Evolutionary conservation across 2,329 filamentous ascomycete species (phyloP).

Genomic region (Xylariales sp.): DNA sequence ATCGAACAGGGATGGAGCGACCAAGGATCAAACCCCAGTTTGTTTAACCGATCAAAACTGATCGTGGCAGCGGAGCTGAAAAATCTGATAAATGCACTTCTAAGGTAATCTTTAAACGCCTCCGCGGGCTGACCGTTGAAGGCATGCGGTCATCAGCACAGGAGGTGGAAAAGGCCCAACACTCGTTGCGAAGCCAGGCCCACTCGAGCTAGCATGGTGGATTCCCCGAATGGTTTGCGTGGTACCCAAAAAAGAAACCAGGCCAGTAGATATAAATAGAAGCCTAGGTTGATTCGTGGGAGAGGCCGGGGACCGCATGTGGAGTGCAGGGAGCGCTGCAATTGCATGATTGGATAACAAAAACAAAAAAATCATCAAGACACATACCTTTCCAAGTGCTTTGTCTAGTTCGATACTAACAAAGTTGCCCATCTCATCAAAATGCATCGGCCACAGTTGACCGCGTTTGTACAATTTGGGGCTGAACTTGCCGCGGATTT

Average conservation of each 20-base stretch:
- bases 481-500: conserved; percentile 88
- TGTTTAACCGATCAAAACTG: too few relatives aligned
- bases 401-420: conserved; percentile 82
- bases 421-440: conserved; percentile 81
- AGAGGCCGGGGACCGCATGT: conserved; percentile 9
- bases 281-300: conserved; percentile 5
- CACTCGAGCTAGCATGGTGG: too few relatives aligned
- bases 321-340: conserved; percentile 4
- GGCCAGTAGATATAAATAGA: conserved; percentile 8
- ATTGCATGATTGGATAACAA: too few relatives aligned
- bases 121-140: too few relatives aligned
- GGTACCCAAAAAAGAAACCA: too few relatives aligned
- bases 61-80: too few relatives aligned
- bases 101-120: too few relatives aligned
- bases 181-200: conserved; percentile 24
- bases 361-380: conserved; percentile 7
- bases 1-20: too few relatives aligned
- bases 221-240: conserved; percentile 7
- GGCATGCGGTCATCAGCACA: too few relatives aligned
- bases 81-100: too few relatives aligned
- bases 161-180: too few relatives aligned
- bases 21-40: too few relatives aligned
- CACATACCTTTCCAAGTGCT: conserved; percentile 71
- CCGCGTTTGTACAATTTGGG: conserved; percentile 84
- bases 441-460: conserved; percentile 70